phyloP scores from a whole-genome alignment of 108 stramenopile genomes.

The Fragilaria crotonensis region DNA sequence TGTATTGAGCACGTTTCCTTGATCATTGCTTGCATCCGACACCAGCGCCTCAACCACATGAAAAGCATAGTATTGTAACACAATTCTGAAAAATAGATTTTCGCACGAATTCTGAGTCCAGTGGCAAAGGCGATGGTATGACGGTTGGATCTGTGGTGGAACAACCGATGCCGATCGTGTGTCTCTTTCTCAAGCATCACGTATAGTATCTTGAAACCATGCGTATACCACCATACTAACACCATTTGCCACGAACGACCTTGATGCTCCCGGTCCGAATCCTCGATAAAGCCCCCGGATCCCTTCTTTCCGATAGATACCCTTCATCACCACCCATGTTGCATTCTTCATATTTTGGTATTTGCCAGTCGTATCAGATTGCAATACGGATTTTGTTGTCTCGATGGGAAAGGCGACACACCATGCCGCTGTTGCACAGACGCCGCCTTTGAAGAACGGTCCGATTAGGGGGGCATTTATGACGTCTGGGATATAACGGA shows the following conservation, averaged over 20 bases:
- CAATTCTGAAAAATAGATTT: no score
- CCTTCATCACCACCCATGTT: slow-evolving; percentile 4
- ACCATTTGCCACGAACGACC: slow-evolving; percentile 24
- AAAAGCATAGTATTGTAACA: no score
- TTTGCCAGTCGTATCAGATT: slow-evolving; percentile 7
- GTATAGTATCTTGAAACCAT: not conserved
- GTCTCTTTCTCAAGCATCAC: no score
- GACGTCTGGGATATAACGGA: slow-evolving; percentile 14
- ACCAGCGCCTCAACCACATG: no score
- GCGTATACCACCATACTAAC: slow-evolving; percentile 19
- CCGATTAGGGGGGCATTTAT: slow-evolving; percentile 12
- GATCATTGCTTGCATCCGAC: no score
- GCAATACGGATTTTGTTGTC: slow-evolving; percentile 13
- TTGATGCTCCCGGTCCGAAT: slow-evolving; percentile 12
- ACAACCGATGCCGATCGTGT: no score
- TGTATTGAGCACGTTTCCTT: no score
- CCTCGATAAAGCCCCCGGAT: slow-evolving; percentile 17
- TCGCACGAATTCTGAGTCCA: no score
- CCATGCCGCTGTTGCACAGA: slow-evolving; percentile 33
- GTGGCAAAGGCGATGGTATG: no score
- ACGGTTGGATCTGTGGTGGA: no score
- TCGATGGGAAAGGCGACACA: slow-evolving; percentile 20
- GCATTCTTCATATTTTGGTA: not conserved
- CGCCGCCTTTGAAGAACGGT: slow-evolving; percentile 31
- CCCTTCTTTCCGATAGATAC: slow-evolving; percentile 4